A percentile compares a stretch with the other conserved stretches of the same genome.
These are phyloP conservation scores for Ulota crispa DNA, from an alignment of 225 moss, liverwort and hornwort species.

Conservation along the genomic window DNA sequence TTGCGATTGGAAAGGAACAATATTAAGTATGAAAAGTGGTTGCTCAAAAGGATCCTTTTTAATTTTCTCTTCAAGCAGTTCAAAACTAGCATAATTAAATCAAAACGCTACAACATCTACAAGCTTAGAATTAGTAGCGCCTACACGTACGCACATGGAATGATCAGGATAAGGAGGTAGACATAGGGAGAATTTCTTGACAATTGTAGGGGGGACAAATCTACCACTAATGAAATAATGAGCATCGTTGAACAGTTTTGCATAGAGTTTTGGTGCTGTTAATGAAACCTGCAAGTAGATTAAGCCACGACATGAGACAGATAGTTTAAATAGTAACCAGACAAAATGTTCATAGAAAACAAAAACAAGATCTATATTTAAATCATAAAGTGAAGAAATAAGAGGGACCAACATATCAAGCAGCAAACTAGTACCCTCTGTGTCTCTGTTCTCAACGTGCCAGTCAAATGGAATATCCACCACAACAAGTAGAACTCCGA, in stretches of 20 bases:
- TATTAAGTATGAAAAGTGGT: too few species aligned
- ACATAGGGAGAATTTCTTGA: slow-evolving; percentile 59
- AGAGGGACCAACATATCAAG: slow-evolving; percentile 94
- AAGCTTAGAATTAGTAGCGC: too few species aligned
- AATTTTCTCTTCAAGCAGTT: too few species aligned
- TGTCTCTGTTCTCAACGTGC: slow-evolving; percentile 94
- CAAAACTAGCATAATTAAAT: too few species aligned
- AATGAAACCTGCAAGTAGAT: slow-evolving; percentile 69
- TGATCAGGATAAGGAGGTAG: slow-evolving; percentile 72
- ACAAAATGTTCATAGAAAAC: not conserved
- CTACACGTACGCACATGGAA: slow-evolving; percentile 77
- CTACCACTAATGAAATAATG: slow-evolving; percentile 93
- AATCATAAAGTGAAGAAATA: slow-evolving; percentile 3
- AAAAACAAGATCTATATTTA: not conserved
- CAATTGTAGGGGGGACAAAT: slow-evolving; percentile 82
- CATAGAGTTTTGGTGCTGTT: slow-evolving; percentile 89
- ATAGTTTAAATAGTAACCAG: not conserved
- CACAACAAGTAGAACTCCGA: slow-evolving; percentile 65
- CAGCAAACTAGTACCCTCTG: slow-evolving; percentile 65
- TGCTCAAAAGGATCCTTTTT: too few species aligned
- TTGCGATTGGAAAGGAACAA: too few species aligned
- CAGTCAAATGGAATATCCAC: slow-evolving; percentile 97
- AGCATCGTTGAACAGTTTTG: slow-evolving; percentile 65
- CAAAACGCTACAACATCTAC: too few species aligned
- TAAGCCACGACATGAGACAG: slow-evolving; percentile 14